phyloP scores from a whole-genome alignment of 1,284 basidiomycete genomes.

The Pseudozyma pruni region DNA sequence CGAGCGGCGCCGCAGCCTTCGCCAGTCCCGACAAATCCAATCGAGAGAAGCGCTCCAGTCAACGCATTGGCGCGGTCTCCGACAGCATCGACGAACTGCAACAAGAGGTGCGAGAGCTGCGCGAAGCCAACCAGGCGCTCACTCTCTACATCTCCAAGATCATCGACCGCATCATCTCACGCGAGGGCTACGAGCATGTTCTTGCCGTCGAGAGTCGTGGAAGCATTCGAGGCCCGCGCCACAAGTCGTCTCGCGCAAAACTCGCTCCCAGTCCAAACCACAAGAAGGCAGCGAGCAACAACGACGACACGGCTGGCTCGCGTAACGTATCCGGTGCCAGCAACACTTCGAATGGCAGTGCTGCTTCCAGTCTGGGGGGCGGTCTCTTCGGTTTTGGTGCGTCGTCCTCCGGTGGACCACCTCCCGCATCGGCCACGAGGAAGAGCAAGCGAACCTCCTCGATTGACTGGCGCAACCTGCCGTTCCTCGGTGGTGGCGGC shows the following conservation, averaged over 20 bases:
- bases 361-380: constrained; percentile 16
- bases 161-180: constrained; percentile 90
- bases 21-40: constrained; percentile 20
- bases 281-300: not conserved
- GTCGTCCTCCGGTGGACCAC: constrained; percentile 1
- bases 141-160: constrained; percentile 95
- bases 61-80: constrained; percentile 44
- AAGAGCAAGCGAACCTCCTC: constrained; percentile 41
- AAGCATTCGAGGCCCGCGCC: constrained; percentile 41
- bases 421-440: constrained; percentile 3
- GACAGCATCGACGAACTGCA: constrained; percentile 47
- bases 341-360: constrained; percentile 3
- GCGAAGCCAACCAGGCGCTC: constrained; percentile 92
- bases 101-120: constrained; percentile 87
- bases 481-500: constrained; percentile 46
- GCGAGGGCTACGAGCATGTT: constrained; percentile 93
- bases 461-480: constrained; percentile 52
- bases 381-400: constrained; percentile 42
- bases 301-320: constrained; percentile 5
- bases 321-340: constrained; percentile 26
- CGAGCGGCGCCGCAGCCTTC: constrained; percentile 71
- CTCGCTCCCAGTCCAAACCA: constrained; percentile 8
- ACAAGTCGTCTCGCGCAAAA: constrained; percentile 32
- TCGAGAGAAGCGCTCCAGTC: constrained; percentile 55
- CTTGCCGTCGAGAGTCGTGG: constrained; percentile 80